Evolutionary conservation across 306 rosid species (phyloP).

Genomic region (Pyrus communis): DNA sequence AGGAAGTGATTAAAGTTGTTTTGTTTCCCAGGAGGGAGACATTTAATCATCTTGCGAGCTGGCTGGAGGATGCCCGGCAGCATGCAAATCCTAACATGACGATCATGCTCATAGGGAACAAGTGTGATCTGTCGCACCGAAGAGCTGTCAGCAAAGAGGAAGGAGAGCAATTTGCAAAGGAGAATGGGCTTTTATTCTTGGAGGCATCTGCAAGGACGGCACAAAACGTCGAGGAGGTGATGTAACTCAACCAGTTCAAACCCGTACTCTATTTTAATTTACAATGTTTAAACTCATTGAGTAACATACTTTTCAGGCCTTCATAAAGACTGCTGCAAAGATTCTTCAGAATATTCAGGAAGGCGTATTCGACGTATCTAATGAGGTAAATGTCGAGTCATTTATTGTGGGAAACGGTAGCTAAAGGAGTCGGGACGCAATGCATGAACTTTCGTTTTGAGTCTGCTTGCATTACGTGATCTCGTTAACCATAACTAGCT

Average conservation of each 20-base stretch:
- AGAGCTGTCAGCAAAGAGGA: slow-evolving; percentile 96
- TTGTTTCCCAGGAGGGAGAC: slow-evolving; percentile 79
- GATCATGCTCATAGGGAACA: slow-evolving; percentile 88
- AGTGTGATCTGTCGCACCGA: slow-evolving; percentile 82
- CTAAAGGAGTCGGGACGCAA: not conserved
- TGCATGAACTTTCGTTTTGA: not conserved
- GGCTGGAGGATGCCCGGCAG: slow-evolving; percentile 98
- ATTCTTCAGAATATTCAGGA: slow-evolving; percentile 91
- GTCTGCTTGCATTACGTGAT: not conserved
- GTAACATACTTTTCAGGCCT: slow-evolving; percentile 51
- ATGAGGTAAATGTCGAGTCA: slow-evolving; percentile 56
- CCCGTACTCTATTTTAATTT: not conserved
- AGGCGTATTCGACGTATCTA: slow-evolving; percentile 83
- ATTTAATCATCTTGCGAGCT: slow-evolving; percentile 72
- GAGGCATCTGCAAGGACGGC: slow-evolving; percentile 98
- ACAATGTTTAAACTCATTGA: not conserved
- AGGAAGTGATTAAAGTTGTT: not conserved
- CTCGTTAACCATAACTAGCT: not conserved
- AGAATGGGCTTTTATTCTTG: slow-evolving; percentile 87
- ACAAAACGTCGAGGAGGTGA: slow-evolving; percentile 95
- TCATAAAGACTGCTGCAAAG: slow-evolving; percentile 76
- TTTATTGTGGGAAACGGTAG: not conserved
- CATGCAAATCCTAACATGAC: slow-evolving; percentile 97
- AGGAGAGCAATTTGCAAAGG: slow-evolving; percentile 94
- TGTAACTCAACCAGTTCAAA: slow-evolving; percentile 5